Evolutionary conservation across 148 eudicot species (phyloP).

Genomic region (Silene latifolia): DNA sequence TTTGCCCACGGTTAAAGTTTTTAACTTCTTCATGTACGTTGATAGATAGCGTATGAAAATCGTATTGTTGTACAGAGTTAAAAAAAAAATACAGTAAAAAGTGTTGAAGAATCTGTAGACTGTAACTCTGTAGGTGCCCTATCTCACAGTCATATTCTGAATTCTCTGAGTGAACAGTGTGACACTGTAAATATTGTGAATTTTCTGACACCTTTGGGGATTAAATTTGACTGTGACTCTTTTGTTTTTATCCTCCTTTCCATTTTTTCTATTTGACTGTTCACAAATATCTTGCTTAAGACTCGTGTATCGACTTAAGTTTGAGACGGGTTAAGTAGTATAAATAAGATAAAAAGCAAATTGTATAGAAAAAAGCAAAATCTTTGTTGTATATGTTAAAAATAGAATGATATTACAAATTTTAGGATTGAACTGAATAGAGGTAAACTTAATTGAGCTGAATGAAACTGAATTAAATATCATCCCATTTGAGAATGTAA

Average conservation of each 20-base stretch:
- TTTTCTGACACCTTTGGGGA: conserved; percentile 11
- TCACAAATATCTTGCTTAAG: too few species aligned
- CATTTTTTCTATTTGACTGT: not conserved
- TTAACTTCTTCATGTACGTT: not conserved
- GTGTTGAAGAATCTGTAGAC: not conserved
- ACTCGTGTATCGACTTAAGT: too few species aligned
- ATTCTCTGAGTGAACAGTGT: not conserved
- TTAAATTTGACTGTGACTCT: conserved; percentile 9
- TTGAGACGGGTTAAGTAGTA: too few species aligned
- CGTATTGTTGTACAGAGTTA: not conserved
- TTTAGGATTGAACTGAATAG: too few species aligned
- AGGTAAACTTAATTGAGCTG: too few species aligned
- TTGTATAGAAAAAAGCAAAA: too few species aligned
- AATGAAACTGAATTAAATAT: too few species aligned
- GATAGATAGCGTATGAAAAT: not conserved
- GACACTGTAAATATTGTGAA: not conserved
- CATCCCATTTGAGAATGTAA: too few species aligned
- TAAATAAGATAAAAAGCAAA: too few species aligned
- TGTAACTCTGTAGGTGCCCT: conserved; percentile 9
- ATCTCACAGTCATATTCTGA: conserved; percentile 10
- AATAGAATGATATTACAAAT: too few species aligned
- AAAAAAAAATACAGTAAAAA: not conserved
- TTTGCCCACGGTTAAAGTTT: not conserved
- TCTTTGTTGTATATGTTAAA: too few species aligned
- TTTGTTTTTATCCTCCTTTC: not conserved